Conservation (phyloP, 108 stramenopile species). For the Aureococcus anophagefferens region DNA sequence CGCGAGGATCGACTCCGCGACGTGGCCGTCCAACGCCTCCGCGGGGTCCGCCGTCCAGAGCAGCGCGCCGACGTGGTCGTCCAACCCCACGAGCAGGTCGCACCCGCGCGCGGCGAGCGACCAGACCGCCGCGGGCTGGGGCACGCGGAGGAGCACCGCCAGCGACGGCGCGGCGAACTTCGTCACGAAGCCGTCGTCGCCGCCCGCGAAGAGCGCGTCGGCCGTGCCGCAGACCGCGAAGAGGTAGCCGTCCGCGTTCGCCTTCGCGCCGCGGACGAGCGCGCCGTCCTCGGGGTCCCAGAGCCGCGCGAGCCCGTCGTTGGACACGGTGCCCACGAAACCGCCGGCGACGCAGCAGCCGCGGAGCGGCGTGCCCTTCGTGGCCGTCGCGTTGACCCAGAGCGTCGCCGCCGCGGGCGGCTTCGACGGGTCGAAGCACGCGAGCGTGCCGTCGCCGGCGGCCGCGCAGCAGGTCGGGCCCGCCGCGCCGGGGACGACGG, state of each 20-base stretch:
- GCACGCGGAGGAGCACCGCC: background rate
- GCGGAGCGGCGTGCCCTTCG: background rate
- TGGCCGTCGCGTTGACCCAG: background rate
- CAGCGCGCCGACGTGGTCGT: background rate
- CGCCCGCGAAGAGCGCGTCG: background rate
- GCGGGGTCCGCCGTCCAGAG: too few species aligned
- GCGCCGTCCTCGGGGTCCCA: background rate
- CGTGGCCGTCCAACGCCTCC: too few species aligned
- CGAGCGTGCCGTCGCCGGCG: background rate
- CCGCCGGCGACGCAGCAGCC: background rate
- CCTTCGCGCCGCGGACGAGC: background rate
- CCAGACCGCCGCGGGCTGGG: background rate
- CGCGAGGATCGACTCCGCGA: too few species aligned
- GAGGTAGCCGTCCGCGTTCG: background rate
- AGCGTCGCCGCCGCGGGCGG: background rate
- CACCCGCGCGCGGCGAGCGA: background rate
- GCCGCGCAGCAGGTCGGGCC: too few species aligned
- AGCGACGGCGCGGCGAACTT: background rate
- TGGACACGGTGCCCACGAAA: background rate
- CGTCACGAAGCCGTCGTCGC: background rate
- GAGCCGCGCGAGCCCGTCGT: background rate
- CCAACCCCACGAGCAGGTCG: too few species aligned
- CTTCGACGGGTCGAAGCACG: background rate
- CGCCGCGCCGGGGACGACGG: background rate
- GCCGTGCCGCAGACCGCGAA: background rate